Percentiles rank a stretch among this genome's conserved stretches.
These are phyloP conservation scores for Wickerhamomyces strasburgensis DNA, from an alignment of 805 yeast genomes.

Conservation along the genomic window DNA sequence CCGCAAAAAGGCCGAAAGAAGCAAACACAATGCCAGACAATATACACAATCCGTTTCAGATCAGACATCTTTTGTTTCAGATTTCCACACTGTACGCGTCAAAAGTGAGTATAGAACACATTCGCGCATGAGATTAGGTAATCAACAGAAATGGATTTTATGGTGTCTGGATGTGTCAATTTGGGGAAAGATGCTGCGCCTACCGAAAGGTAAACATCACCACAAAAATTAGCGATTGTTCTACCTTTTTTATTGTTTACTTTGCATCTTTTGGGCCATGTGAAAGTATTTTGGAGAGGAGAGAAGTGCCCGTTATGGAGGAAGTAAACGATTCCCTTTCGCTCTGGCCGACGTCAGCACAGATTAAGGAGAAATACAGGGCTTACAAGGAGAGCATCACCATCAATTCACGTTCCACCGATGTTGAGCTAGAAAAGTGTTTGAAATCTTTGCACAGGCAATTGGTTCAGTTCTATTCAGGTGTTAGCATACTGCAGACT, in stretches of 20 bases:
- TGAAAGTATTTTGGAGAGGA: not conserved
- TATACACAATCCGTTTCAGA: not conserved
- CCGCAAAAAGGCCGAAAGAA: too few species aligned
- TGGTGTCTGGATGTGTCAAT: not conserved
- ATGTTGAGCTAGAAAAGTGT: not conserved
- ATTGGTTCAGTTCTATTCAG: not conserved
- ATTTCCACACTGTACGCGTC: not conserved
- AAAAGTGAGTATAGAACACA: not conserved
- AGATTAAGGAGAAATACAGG: conserved; percentile 8
- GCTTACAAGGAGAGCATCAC: conserved; percentile 1
- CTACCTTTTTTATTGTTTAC: too few species aligned
- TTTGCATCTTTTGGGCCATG: not conserved
- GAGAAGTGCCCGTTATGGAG: too few species aligned
- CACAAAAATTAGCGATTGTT: too few species aligned
- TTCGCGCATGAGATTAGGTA: too few species aligned
- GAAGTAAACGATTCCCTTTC: not conserved
- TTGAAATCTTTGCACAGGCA: conserved; percentile 1
- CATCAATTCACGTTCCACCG: not conserved
- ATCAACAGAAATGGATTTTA: too few species aligned
- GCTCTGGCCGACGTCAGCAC: conserved; percentile 9
- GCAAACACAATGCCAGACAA: not conserved
- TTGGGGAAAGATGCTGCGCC: not conserved
- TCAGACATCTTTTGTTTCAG: not conserved
- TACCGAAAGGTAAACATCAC: too few species aligned
- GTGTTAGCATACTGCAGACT: conserved; percentile 1